Conservation (phyloP, 495 filamentous ascomycete genomes). For the Monascus purpureus region DNA sequence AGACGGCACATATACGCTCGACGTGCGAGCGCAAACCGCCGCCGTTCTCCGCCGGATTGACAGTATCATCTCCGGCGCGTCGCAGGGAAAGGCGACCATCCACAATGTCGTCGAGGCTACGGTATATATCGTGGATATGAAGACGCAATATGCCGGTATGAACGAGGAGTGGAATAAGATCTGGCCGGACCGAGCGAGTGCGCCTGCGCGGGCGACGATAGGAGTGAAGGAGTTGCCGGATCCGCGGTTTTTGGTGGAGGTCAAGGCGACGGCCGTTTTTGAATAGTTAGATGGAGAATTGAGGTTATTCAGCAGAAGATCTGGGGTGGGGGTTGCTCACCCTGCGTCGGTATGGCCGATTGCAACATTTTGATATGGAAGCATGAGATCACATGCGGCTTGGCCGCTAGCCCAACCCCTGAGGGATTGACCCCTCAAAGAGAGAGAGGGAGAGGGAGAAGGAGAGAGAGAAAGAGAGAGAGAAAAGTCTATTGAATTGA, state of each 20-base stretch:
- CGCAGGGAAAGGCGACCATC: conserved; percentile 15
- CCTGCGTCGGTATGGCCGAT: too few species aligned
- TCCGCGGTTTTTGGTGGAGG: conserved; percentile 19
- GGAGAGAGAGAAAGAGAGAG: too few species aligned
- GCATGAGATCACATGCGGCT: too few species aligned
- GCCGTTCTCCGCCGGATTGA: conserved; percentile 18
- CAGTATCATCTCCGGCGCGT: conserved; percentile 18
- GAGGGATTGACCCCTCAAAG: too few species aligned
- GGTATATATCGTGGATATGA: conserved; percentile 23
- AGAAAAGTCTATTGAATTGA: too few species aligned
- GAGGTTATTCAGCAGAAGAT: too few species aligned
- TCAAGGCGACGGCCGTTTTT: conserved; percentile 17
- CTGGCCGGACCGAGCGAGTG: conserved; percentile 15
- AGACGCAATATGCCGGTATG: conserved; percentile 23
- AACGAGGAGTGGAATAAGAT: conserved; percentile 29
- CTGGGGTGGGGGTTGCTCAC: too few species aligned
- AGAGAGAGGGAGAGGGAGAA: too few species aligned
- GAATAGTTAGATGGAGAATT: too few species aligned
- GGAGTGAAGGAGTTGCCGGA: conserved; percentile 22
- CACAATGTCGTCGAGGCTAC: conserved; percentile 20
- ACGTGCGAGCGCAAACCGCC: conserved; percentile 20
- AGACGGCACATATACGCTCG: conserved; percentile 15
- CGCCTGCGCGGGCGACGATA: conserved; percentile 19
- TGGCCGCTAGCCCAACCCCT: too few species aligned
- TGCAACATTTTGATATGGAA: too few species aligned